Base-by-base conservation (phyloP, 2,329 filamentous ascomycete genomes). In the Ophiostoma sp. region DNA sequence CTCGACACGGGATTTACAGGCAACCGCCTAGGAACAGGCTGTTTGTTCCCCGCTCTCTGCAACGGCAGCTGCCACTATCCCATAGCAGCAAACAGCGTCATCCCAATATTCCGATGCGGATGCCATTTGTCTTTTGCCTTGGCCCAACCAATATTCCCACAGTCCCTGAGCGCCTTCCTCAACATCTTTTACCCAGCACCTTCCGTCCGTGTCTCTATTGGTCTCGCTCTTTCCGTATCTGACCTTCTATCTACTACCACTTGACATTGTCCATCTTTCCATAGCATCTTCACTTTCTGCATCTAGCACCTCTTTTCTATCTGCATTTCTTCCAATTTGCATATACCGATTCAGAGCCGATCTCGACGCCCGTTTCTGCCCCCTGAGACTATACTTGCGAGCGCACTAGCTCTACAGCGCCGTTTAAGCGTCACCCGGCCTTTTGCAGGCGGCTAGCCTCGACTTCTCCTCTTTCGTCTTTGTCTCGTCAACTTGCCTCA, bases 131-230 rank as follows among this genome's bases (percentile, higher is more conserved):
- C 62, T 62, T 57, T 33, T 57, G 52, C 52, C 52, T 65, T 67
- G 65, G 35, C 65, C 23, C 65, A 67, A 67, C 65, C 65, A 48
- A 67, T 67, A 67, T 31, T 67, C 65, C 33, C 65, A 66, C 39
- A 15, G 48, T 67, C n/a, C 13, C 36, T 44, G 65, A 15, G 65
- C 36, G 35, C 36, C 65, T 66, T 66, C 64, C 64, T 67, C 65
- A 67, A 67, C 65, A 67, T 41, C 65, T 17, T 41, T 44, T 67
- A 23, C 65, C 23, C 36, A 33, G 36, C 65, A 39, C 35, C 62
- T 65, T 65, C 20, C 10, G 33, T 23, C 62, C 23, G 15, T 35
- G 11, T 36, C 15, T 39, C 60, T 64, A 4, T n/a, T 8, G 35
- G 11, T 64, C 2, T 64, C 20, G 23, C 57, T 35, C 57, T 62